Evolutionary conservation across 768 basidiomycete species (phyloP).

Genomic region (Kwoniella newhampshirensis): DNA sequence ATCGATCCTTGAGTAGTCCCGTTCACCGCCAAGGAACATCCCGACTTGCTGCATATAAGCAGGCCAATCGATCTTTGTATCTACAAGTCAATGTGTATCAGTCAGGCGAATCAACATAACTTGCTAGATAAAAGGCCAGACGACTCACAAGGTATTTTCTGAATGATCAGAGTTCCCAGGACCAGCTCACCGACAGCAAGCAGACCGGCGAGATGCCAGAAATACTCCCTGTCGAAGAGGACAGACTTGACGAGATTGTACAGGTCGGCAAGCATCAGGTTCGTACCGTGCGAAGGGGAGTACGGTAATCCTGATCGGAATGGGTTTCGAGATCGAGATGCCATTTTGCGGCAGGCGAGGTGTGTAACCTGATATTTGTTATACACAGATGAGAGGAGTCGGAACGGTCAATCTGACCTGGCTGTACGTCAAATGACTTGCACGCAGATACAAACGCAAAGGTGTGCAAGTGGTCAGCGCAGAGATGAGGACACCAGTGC

Average conservation of each 20-base stretch:
- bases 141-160: slow-evolving; percentile 74
- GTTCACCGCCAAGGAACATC: slow-evolving; percentile 74
- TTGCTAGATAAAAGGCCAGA: neutral
- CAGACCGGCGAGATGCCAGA: slow-evolving; percentile 66
- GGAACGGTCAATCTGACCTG: too few relatives aligned
- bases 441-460: too few relatives aligned
- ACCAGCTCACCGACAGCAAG: slow-evolving; percentile 72
- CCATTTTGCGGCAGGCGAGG: too few relatives aligned
- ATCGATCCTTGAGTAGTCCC: slow-evolving; percentile 73
- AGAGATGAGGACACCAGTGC: too few relatives aligned
- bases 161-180: slow-evolving; percentile 77
- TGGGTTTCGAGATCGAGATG: too few relatives aligned
- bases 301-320: neutral
- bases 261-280: neutral
- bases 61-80: slow-evolving; percentile 97
- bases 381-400: too few relatives aligned
- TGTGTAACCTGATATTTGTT: too few relatives aligned
- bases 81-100: slow-evolving; percentile 56
- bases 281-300: too few relatives aligned
- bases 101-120: slow-evolving; percentile 7
- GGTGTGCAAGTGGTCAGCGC: too few relatives aligned
- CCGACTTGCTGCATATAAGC: slow-evolving; percentile 91
- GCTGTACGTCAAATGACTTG: too few relatives aligned
- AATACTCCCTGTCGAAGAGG: slow-evolving; percentile 55
- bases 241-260: slow-evolving; percentile 17